Base-by-base conservation (phyloP, 495 filamentous ascomycete species). In the Penicillium malachiteum region DNA sequence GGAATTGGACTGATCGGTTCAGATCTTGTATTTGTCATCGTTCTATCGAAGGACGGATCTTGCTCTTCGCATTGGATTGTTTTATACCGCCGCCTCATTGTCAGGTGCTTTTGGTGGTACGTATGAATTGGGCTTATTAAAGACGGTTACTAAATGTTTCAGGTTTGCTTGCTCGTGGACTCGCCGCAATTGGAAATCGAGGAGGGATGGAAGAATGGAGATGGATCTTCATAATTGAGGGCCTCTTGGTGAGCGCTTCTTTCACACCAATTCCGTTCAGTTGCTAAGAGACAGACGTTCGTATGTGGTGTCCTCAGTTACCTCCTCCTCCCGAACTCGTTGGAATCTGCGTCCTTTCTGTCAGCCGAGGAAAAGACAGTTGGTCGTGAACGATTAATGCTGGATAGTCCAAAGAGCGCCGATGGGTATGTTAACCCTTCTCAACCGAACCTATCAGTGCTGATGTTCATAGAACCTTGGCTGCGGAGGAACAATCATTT, bases 11-110 rank as follows among this genome's bases (percentile, higher is more conserved):
- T 49, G 18, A 49, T 49, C 6, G 10, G 16, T 9, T 0, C 31
- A 78, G 75, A 70, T 80, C 0, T 84, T 91, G 49, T 87, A 91
- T 56, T 74, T 91, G 16, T 90, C 88, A 1, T 84, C 82, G 60
- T 92, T 90, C 81, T 92, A 91, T 56, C 72, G 76, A 59, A 69
- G 84, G 12, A 80, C 82, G 50, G 87, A 90, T 63, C 76, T 84
- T 45, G 88, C 90, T 52, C 75, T 81, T 42, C 82, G 89, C n/a
- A 83, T 86, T 62, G 88, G 87, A 21, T 69, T 87, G 50, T 92
- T 92, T 67, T 91, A 89, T 74, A 84, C 82, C n/a, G 81, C 86
- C 3, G 87, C 86, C 1, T 84, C 81, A 16, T 61, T 90, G 35
- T 86, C 87, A 3, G 87, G 87, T 30, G 87, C 86, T 1, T 90